These are phyloP conservation scores for Hansenula sp. DNA, from an alignment of 1,139 yeast species.

Conservation along the genomic window DNA sequence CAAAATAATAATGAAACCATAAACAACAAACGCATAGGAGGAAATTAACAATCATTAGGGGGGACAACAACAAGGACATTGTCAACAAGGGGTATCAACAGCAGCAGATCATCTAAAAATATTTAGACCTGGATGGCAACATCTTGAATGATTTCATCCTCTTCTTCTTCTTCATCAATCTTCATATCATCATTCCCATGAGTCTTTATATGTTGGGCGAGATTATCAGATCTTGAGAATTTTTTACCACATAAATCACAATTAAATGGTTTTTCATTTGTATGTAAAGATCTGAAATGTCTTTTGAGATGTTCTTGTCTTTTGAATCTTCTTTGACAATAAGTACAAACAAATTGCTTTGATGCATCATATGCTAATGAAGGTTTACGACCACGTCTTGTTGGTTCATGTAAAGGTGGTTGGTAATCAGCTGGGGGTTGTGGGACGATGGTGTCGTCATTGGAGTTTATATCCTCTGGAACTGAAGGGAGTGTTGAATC, in stretches of 20 bases:
- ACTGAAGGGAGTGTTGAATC: slow-evolving; percentile 4
- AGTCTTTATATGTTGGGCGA: slow-evolving; percentile 72
- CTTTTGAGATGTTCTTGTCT: slow-evolving; percentile 79
- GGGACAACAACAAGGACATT: neutral
- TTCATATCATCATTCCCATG: slow-evolving; percentile 30
- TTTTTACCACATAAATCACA: slow-evolving; percentile 70
- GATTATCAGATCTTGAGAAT: slow-evolving; percentile 72
- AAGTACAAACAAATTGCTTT: slow-evolving; percentile 33
- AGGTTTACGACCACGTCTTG: slow-evolving; percentile 37
- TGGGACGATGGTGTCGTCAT: neutral
- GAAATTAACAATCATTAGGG: too few species aligned
- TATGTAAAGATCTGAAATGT: slow-evolving; percentile 70
- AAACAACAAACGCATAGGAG: too few species aligned
- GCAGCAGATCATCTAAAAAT: too few species aligned
- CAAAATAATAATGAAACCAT: neutral
- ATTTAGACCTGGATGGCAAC: neutral
- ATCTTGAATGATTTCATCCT: neutral
- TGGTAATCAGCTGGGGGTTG: slow-evolving; percentile 6
- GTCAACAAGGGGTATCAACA: neutral
- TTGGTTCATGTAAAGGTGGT: slow-evolving; percentile 22
- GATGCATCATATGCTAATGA: slow-evolving; percentile 31
- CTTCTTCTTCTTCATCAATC: neutral
- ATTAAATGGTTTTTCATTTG: slow-evolving; percentile 71
- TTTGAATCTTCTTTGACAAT: slow-evolving; percentile 60
- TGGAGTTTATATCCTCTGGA: slow-evolving; percentile 1